Evolutionary conservation across 352 stramenopile species (phyloP).

Genomic region (Globisporangium orthogonon): DNA sequence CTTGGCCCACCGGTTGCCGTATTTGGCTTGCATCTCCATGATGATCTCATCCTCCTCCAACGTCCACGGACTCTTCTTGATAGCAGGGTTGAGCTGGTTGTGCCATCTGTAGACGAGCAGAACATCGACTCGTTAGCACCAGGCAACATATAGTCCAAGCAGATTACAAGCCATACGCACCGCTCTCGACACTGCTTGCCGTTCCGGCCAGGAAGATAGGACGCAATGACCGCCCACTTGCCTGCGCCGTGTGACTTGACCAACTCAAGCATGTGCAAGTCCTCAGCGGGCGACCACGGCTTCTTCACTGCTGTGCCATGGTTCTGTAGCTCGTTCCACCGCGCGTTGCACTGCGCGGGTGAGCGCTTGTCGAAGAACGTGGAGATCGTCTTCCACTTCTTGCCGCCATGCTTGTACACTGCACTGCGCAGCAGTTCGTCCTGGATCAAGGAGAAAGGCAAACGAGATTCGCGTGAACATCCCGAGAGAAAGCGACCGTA

Average conservation of each 20-base stretch:
- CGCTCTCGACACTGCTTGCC: conserved; percentile 87
- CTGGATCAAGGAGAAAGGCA: conserved; percentile 13
- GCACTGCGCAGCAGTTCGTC: conserved; percentile 61
- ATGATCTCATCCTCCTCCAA: conserved; percentile 85
- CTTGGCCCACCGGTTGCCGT: conserved; percentile 96
- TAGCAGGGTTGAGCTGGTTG: conserved; percentile 77
- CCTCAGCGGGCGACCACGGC: conserved; percentile 58
- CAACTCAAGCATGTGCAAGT: conserved; percentile 52
- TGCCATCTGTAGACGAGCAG: conserved; percentile 49
- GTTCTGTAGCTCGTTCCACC: conserved; percentile 70
- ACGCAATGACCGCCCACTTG: conserved; percentile 84
- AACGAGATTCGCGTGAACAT: not conserved
- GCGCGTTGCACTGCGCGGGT: conserved; percentile 46
- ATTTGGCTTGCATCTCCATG: conserved; percentile 66
- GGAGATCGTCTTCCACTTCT: conserved; percentile 75
- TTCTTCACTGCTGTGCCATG: conserved; percentile 55
- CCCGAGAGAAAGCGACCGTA: not conserved
- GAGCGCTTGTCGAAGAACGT: conserved; percentile 40
- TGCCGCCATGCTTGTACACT: conserved; percentile 67
- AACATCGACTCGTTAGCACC: not conserved
- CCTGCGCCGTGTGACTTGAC: conserved; percentile 45
- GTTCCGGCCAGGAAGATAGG: conserved; percentile 72
- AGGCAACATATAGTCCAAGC: not conserved
- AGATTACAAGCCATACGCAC: conserved; percentile 13
- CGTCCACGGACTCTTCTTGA: conserved; percentile 77